Conservation (phyloP, 352 stramenopile genomes). For the Pythium angustatum region DNA sequence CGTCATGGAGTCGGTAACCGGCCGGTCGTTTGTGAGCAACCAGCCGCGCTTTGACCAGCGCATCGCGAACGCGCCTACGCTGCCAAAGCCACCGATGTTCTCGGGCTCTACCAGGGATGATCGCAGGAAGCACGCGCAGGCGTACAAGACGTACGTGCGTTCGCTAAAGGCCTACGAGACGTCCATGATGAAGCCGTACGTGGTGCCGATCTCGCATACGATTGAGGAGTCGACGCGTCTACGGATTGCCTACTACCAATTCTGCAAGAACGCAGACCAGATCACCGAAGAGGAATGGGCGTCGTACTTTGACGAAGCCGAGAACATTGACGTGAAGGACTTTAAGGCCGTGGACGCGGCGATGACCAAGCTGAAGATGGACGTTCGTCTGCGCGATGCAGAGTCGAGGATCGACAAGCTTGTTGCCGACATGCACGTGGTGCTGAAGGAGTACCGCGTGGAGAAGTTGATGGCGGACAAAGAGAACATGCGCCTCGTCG, state of each 20-base stretch:
- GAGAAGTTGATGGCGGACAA: neutral
- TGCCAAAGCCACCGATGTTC: neutral
- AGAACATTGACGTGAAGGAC: neutral
- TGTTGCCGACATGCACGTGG: neutral
- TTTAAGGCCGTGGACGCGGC: constrained; percentile 5
- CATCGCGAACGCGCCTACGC: neutral
- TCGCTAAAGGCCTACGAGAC: neutral
- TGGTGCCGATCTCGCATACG: neutral
- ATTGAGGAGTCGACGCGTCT: neutral
- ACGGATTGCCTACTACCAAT: neutral
- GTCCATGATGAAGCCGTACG: neutral
- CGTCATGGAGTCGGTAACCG: neutral
- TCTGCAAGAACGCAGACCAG: neutral
- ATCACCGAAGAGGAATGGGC: neutral
- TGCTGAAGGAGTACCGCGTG: neutral
- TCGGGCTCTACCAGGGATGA: neutral
- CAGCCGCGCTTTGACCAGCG: neutral
- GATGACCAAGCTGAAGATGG: constrained; percentile 14
- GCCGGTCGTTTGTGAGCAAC: neutral
- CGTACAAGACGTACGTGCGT: constrained; percentile 1
- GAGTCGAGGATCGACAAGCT: neutral
- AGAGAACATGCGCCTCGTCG: constrained; percentile 3
- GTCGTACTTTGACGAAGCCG: neutral
- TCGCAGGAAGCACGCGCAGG: neutral
- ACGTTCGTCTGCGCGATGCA: neutral